Base-by-base conservation (phyloP, 177 flowering plant genomes). In the Vitis hybrid region DNA sequence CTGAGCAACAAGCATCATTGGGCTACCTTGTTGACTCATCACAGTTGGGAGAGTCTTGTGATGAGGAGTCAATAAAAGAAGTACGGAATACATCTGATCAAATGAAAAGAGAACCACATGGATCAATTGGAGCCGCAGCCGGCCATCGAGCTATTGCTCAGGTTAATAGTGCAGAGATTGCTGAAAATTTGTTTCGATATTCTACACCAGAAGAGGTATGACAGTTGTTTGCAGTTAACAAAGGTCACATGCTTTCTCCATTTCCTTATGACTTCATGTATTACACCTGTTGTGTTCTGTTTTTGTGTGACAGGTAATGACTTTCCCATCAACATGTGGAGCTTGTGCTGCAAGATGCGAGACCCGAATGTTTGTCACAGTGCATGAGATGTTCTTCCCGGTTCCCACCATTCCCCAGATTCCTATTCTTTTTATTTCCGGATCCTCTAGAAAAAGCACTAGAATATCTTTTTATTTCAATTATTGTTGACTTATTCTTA, bases 281-380 rank as follows among this genome's bases (percentile, higher is more conserved):
- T 4, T 18, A 6, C 8, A 62, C 18, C 52, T 7, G 56, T 10
- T 21, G 18, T 16, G 56, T 49, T 24, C 19, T 18, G n/a, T 30
- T 50, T 32, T 64, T 72, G 27, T 69, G 75, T 74, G 19, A 56
- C 75, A 94, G 99, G 99, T 95, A 72, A 93, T 93, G 97, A 86
- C 88, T 46, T 95, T 95, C 73, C 98, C 99, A 65, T 81, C 99
- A 64, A 95, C 99, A 13, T 95, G 99, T 78, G 98, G 99, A 80
- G 81, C 86, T 66, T 95, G 99, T 86, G 83, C 84, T 13, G 46
- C 68, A 12, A 81, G 64, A 49, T 89, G 97, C 75, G 99, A 91
- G 77, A 90, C 97, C 69, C 81, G 93, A 70, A 95, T 95, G 99
- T 93, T 75, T 73, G 84, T 91, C 11, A 91, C 95, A 16, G 18